A percentile compares a stretch with the other conserved stretches of the same genome.
These are phyloP conservation scores for Bertia moriformis DNA, from an alignment of 2,329 filamentous ascomycete genomes.

Conservation along the genomic window DNA sequence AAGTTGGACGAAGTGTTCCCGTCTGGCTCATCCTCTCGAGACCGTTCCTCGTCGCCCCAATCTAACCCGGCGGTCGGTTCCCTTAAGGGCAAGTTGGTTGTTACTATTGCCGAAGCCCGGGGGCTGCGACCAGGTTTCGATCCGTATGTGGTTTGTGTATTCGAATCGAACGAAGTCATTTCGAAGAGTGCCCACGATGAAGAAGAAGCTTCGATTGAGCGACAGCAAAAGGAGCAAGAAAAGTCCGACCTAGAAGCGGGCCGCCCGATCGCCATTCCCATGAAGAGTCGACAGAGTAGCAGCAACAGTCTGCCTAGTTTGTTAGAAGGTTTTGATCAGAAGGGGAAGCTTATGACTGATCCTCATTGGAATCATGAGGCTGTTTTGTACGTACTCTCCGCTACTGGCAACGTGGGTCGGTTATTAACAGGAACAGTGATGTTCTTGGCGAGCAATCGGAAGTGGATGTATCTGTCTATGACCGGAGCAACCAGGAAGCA, in stretches of 20 bases:
- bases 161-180: constrained; percentile 91
- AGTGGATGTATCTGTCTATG: background rate
- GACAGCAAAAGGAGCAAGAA: constrained; percentile 31
- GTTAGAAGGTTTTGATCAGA: constrained; percentile 45
- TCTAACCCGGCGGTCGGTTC: constrained; percentile 48
- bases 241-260: constrained; percentile 53
- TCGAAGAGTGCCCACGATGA: constrained; percentile 64
- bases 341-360: constrained; percentile 38
- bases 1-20: background rate
- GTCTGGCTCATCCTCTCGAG: too few relatives aligned
- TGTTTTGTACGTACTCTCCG: constrained; percentile 38
- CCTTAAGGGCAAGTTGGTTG: constrained; percentile 74
- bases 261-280: constrained; percentile 76
- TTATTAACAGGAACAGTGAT: background rate
- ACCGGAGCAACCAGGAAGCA: background rate
- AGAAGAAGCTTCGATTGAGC: constrained; percentile 26
- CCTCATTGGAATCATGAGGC: constrained; percentile 88
- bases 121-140: constrained; percentile 70
- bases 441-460: background rate
- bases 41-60: background rate
- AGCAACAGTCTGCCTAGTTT: constrained; percentile 73
- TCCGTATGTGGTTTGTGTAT: constrained; percentile 91
- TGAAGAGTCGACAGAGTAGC: constrained; percentile 92
- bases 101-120: constrained; percentile 76
- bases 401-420: background rate